A percentile compares a stretch with the other conserved stretches of the same genome.
phyloP scores from a whole-genome alignment of 805 yeast species.

The Jamesozyma rosinii region DNA sequence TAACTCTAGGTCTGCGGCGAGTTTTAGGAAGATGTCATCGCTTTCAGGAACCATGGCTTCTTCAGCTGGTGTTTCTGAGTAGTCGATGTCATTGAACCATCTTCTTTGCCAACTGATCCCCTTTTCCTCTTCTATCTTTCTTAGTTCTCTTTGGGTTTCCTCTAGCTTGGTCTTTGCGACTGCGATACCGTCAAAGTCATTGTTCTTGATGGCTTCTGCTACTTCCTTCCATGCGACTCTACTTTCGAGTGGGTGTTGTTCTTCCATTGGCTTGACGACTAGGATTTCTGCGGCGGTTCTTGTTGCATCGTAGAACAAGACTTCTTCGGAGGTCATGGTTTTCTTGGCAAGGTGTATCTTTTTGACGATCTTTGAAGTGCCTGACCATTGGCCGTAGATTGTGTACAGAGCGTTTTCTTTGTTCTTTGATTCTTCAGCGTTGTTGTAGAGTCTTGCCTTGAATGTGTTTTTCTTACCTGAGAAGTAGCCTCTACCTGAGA shows the following conservation, averaged over 20 bases:
- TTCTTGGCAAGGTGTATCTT: conserved; percentile 31
- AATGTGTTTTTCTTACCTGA: conserved; percentile 89
- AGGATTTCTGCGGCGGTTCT: conserved; percentile 47
- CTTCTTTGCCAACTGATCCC: conserved; percentile 69
- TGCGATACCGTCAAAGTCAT: conserved; percentile 71
- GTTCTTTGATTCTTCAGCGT: conserved; percentile 37
- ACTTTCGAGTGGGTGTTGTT: conserved; percentile 75
- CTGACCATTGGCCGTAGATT: conserved; percentile 90
- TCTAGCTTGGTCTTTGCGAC: conserved; percentile 73
- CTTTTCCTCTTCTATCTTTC: conserved; percentile 61
- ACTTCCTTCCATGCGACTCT: conserved; percentile 90
- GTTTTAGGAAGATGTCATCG: conserved; percentile 35
- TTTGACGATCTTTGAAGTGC: conserved; percentile 54
- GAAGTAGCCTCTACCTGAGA: conserved; percentile 88
- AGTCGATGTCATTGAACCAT: conserved; percentile 62
- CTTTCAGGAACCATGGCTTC: conserved; percentile 21
- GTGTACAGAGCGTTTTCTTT: conserved; percentile 66
- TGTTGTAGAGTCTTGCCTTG: conserved; percentile 67
- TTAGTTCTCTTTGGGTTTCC: conserved; percentile 74
- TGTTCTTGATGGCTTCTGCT: conserved; percentile 72
- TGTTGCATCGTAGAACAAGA: conserved; percentile 56
- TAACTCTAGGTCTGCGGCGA: conserved; percentile 44
- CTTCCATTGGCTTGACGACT: conserved; percentile 68
- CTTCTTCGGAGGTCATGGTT: conserved; percentile 6
- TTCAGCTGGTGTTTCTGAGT: conserved; percentile 22